Percentiles rank a stretch among this genome's conserved stretches.
phyloP scores from a whole-genome alignment of 1,284 basidiomycete species.

The Acaromyces ingoldii region DNA sequence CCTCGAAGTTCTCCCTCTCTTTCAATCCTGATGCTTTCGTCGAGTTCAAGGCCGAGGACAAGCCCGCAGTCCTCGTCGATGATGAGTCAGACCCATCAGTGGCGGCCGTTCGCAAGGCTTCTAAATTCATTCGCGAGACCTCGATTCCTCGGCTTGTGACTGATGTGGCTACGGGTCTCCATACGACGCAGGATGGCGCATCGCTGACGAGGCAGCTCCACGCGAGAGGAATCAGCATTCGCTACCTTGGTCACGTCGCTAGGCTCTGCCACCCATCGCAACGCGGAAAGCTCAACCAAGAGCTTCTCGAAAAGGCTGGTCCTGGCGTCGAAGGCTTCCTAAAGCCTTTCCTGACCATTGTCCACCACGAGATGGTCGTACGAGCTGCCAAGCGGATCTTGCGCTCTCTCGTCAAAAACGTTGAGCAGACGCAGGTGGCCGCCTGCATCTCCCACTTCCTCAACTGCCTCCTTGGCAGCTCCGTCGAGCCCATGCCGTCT shows the following conservation, averaged over 20 bases:
- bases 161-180: conserved; percentile 55
- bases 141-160: conserved; percentile 54
- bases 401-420: conserved; percentile 48
- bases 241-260: conserved; percentile 58
- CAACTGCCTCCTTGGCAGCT: conserved; percentile 59
- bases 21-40: conserved; percentile 62
- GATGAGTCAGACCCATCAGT: conserved; percentile 57
- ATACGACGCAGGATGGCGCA: conserved; percentile 56
- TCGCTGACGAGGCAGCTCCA: conserved; percentile 57
- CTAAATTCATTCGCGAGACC: conserved; percentile 55
- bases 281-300: conserved; percentile 49
- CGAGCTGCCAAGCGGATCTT: conserved; percentile 59
- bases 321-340: conserved; percentile 43
- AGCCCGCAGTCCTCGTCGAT: conserved; percentile 29
- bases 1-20: conserved; percentile 55
- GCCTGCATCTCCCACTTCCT: conserved; percentile 57
- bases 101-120: conserved; percentile 58
- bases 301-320: conserved; percentile 34
- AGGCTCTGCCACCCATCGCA: conserved; percentile 51
- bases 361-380: conserved; percentile 59
- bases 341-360: conserved; percentile 48
- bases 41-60: conserved; percentile 34
- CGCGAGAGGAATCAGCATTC: conserved; percentile 59
- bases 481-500: conserved; percentile 53
- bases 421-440: conserved; percentile 21